Conservation (phyloP, 2,329 filamentous ascomycete species). For the Penicillium sumatraense region DNA sequence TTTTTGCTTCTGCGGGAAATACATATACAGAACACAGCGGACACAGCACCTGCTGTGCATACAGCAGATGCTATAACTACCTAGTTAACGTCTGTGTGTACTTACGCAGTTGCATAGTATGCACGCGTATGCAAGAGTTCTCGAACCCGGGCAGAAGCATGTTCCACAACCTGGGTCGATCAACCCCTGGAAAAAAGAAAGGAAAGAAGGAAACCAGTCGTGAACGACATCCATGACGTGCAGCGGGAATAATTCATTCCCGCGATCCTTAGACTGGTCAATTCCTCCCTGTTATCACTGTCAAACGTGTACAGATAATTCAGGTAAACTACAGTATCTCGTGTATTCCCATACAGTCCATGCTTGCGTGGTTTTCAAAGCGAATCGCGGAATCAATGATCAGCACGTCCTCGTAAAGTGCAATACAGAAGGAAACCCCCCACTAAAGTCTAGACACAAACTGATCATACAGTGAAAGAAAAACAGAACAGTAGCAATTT, state of each 20-base stretch:
- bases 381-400: background rate
- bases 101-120: too few relatives aligned
- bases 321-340: too few relatives aligned
- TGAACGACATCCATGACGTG: background rate
- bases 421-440: too few relatives aligned
- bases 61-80: too few relatives aligned
- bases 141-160: background rate
- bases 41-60: too few relatives aligned
- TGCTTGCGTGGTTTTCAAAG: background rate
- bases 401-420: background rate
- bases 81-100: too few relatives aligned
- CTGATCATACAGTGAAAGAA: too few relatives aligned
- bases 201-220: background rate
- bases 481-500: background rate
- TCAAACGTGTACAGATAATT: too few relatives aligned
- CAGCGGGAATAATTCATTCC: conserved; percentile 3
- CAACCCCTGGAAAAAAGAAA: background rate
- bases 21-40: background rate
- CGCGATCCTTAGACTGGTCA: background rate
- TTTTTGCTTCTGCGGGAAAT: background rate
- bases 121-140: background rate
- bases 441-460: too few relatives aligned
- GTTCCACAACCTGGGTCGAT: background rate
- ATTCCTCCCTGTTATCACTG: background rate
- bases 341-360: too few relatives aligned